These are phyloP conservation scores for Apiotrichum mycotoxinovorans DNA, from an alignment of 1,284 basidiomycete species.

Conservation along the genomic window DNA sequence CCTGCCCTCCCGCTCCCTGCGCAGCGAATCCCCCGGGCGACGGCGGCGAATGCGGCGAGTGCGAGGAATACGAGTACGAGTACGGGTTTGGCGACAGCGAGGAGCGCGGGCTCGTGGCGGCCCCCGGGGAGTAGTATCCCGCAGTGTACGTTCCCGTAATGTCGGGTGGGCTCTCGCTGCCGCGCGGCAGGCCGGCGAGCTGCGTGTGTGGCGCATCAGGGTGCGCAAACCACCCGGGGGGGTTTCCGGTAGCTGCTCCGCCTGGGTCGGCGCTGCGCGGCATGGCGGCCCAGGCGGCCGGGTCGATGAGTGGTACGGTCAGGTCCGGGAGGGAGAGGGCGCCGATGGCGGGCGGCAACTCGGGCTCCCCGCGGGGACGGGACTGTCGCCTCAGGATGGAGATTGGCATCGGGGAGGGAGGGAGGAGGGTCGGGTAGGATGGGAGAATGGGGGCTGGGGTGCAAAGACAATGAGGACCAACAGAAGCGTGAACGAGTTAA, in stretches of 20 bases:
- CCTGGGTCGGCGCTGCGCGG: not conserved
- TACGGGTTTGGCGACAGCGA: not conserved
- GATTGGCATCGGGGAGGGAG: conserved; percentile 14
- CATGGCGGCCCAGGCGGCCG: conserved; percentile 21
- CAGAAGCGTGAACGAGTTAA: too few species aligned
- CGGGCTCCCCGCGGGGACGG: conserved; percentile 5
- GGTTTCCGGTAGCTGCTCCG: too few species aligned
- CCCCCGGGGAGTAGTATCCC: too few species aligned
- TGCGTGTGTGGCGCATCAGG: too few species aligned
- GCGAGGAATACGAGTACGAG: not conserved
- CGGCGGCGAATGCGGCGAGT: not conserved
- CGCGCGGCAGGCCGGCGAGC: too few species aligned
- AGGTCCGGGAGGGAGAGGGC: conserved; percentile 40
- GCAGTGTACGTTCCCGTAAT: too few species aligned
- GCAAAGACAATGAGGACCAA: not conserved
- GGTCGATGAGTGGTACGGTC: conserved; percentile 37
- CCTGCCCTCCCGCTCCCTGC: too few species aligned
- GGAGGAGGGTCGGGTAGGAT: not conserved
- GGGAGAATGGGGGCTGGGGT: not conserved
- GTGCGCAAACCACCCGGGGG: too few species aligned
- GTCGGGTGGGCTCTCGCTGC: too few species aligned
- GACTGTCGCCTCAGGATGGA: conserved; percentile 14
- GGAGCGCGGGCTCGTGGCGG: not conserved
- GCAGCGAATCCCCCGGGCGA: not conserved
- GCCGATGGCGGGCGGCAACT: conserved; percentile 18